Evolutionary conservation across 2,329 filamentous ascomycete species (phyloP).

Genomic region (Davidsoniella virescens): DNA sequence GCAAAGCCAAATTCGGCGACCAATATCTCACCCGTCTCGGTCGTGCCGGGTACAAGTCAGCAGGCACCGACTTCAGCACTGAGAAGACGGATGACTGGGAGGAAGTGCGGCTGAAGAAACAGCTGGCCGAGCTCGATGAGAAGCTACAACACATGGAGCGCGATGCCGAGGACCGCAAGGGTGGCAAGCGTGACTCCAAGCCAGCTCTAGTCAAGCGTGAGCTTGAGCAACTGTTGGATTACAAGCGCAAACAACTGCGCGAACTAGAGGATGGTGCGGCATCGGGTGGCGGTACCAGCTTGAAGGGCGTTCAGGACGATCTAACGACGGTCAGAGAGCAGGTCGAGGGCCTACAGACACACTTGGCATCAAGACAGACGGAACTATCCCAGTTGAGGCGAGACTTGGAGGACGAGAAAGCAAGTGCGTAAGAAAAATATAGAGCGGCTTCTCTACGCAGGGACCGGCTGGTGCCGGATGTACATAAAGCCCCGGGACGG

Average conservation of each 20-base stretch:
- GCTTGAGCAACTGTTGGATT: slow-evolving; percentile 84
- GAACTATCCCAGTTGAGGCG: slow-evolving; percentile 59
- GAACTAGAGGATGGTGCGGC: slow-evolving; percentile 59
- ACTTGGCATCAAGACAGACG: slow-evolving; percentile 61
- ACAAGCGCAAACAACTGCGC: slow-evolving; percentile 67
- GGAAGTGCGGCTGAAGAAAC: slow-evolving; percentile 85
- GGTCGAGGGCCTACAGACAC: slow-evolving; percentile 73
- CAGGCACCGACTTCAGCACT: slow-evolving; percentile 78
- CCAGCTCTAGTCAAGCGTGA: slow-evolving; percentile 88
- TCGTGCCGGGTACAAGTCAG: slow-evolving; percentile 61
- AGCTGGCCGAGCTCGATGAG: slow-evolving; percentile 73
- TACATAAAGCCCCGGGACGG: no score
- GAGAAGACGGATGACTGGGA: slow-evolving; percentile 93
- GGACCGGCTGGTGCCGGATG: no score
- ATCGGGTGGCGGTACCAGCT: slow-evolving; percentile 42
- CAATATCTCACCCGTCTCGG: slow-evolving; percentile 87
- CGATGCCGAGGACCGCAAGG: slow-evolving; percentile 46
- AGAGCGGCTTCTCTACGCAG: no score
- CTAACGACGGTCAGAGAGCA: slow-evolving; percentile 84
- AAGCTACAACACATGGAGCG: slow-evolving; percentile 74
- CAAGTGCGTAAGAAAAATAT: slow-evolving; percentile 24
- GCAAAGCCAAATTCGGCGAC: slow-evolving; percentile 94
- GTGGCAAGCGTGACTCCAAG: slow-evolving; percentile 56
- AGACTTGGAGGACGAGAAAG: slow-evolving; percentile 79
- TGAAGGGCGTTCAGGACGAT: slow-evolving; percentile 72